Conservation (phyloP, 176 grass and related monocot species). For the Urochloa ruziziensis region DNA sequence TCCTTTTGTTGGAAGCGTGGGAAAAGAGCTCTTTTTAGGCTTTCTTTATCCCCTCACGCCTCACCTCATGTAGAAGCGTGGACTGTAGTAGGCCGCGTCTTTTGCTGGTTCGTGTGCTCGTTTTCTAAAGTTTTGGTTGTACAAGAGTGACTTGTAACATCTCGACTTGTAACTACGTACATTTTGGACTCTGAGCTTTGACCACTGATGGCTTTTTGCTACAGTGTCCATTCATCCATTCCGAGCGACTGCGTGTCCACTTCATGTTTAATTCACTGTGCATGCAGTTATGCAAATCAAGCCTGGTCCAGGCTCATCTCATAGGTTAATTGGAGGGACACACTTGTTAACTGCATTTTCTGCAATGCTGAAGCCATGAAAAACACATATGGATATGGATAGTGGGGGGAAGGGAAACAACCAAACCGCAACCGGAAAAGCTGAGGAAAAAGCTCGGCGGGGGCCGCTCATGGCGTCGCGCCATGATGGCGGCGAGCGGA, state of each 20-base stretch:
- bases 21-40: conserved; percentile 51
- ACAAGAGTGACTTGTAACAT: conserved; percentile 15
- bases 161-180: conserved; percentile 17
- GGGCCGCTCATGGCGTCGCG: conserved; percentile 29
- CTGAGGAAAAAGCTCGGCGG: conserved; percentile 31
- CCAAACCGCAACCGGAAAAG: not conserved
- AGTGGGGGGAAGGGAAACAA: not conserved
- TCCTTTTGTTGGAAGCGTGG: conserved; percentile 20
- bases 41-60: conserved; percentile 11
- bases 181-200: conserved; percentile 20
- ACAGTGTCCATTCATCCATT: not conserved
- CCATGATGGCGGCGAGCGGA: conserved; percentile 37
- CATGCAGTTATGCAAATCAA: not conserved
- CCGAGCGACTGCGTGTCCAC: too few relatives aligned
- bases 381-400: not conserved
- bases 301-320: not conserved
- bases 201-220: not conserved
- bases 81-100: conserved; percentile 23
- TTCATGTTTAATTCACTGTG: not conserved
- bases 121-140: not conserved
- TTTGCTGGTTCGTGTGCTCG: not conserved
- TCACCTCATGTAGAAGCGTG: conserved; percentile 11
- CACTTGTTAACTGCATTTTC: not conserved
- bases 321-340: not conserved
- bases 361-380: not conserved